Evolutionary conservation across 192 early-diverging fungal genomes (phyloP), one percentile per base, ranked within the genome.

Genomic region (Geosiphon pyriformis): DNA sequence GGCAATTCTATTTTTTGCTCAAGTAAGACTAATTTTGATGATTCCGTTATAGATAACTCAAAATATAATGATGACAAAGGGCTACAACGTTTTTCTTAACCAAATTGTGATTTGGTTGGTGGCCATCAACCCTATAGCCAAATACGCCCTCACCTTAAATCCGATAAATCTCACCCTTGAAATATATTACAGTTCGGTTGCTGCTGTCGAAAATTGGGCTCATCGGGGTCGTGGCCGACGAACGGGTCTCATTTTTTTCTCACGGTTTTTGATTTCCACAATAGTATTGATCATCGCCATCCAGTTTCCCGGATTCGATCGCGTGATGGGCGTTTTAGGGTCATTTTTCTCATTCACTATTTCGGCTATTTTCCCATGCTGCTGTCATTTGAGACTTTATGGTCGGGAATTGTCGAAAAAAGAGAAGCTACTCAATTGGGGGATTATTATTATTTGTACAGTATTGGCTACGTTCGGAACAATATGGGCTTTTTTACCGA

Each of bases 61-160:
- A 76, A 89, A 88, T 66, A 72, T 90, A 15, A 78, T 87, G n/a
- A 25, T 29, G 22, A 78, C 85, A 26, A 75, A 83, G 3, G 74
- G 74, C 2, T 89, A 79, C 64, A 76, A 78, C 29, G 61, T 65
- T 27, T 23, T 71, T 34, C 65, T 88, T 15, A 89, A 80, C 30
- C 48, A 72, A 26, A 34, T 85, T 3, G 89, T 86, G 20, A 52
- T 90, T 52, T 81, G 73, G 52, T 69, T 90, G 4, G 77, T 88
- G 31, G 85, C 83, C 4, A 62, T 90, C 26, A 90, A 88, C 30
- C 88, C 88, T 6, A 53, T 88, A 54, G 85, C 88, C 25, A 90
- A 90, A 65, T 90, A 87, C 65, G 84, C 85, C 15, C 67, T 90
- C 18, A 80, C 76, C 49, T 50, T 88, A 53, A 85, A 80, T 10